A percentile compares a stretch with the other conserved stretches of the same genome.
phyloP scores from a whole-genome alignment of 2,329 filamentous ascomycete genomes.

The Sarocladiaceae sp. region DNA sequence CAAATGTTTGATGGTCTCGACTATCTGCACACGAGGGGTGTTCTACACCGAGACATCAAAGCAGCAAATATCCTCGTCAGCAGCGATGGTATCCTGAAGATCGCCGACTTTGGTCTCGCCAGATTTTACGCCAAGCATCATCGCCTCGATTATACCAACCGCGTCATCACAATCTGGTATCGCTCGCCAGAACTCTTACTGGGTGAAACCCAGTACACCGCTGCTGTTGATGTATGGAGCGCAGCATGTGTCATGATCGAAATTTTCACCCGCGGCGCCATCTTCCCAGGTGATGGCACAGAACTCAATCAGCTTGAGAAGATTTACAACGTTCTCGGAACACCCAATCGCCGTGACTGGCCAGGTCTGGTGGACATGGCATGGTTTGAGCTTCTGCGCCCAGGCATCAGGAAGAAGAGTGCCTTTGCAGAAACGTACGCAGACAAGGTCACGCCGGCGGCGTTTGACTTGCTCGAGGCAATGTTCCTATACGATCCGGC shows the following conservation, averaged over 20 bases:
- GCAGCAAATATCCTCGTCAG: constrained; percentile 95
- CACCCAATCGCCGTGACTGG: constrained; percentile 79
- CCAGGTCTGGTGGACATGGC: constrained; percentile 87
- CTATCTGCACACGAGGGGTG: constrained; percentile 88
- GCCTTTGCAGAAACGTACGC: constrained; percentile 80
- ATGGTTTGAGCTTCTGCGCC: constrained; percentile 90
- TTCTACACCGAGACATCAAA: constrained; percentile 96
- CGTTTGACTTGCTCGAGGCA: constrained; percentile 71
- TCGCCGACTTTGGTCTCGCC: constrained; percentile 93
- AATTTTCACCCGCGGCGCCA: constrained; percentile 88
- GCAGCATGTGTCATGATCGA: constrained; percentile 95
- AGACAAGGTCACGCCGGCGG: constrained; percentile 68
- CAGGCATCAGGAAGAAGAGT: constrained; percentile 63
- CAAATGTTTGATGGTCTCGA: constrained; percentile 92
- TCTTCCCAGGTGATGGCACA: constrained; percentile 93
- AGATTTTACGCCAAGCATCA: constrained; percentile 92
- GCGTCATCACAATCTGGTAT: constrained; percentile 99
- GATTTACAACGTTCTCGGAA: constrained; percentile 89
- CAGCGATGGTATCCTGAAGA: constrained; percentile 79
- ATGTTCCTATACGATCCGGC: constrained; percentile 90
- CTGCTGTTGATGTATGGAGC: constrained; percentile 92
- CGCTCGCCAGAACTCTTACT: constrained; percentile 83
- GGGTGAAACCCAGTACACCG: constrained; percentile 84
- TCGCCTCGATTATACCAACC: constrained; percentile 93
- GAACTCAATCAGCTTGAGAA: constrained; percentile 95